Evolutionary conservation across 495 filamentous ascomycete genomes (phyloP).

Genomic region (Trichoderma gamsii): DNA sequence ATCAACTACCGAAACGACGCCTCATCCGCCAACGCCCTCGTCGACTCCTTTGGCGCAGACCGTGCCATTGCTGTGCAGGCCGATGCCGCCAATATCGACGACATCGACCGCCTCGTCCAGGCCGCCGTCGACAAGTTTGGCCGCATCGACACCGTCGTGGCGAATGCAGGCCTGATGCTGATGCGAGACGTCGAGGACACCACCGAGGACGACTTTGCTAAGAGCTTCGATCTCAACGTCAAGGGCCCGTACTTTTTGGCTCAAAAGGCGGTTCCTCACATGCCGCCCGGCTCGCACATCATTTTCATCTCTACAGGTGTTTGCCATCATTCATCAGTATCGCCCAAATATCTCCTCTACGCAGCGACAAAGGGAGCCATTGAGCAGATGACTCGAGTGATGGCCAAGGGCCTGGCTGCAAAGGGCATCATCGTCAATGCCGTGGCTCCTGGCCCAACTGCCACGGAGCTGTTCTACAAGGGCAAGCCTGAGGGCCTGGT

Average conservation of each 20-base stretch:
- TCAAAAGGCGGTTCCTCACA: constrained; percentile 57
- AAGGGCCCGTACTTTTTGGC: constrained; percentile 63
- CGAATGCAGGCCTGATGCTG: constrained; percentile 53
- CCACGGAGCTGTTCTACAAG: constrained; percentile 58
- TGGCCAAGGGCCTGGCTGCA: constrained; percentile 48
- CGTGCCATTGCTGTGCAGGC: constrained; percentile 55
- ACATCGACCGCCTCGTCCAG: constrained; percentile 56
- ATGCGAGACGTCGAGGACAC: constrained; percentile 51
- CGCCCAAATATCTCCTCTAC: constrained; percentile 57
- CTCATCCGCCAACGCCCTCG: constrained; percentile 48
- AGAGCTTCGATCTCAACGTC: constrained; percentile 52
- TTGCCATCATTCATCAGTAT: constrained; percentile 37
- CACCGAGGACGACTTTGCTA: constrained; percentile 56
- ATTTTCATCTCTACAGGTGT: constrained; percentile 57
- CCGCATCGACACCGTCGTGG: constrained; percentile 59
- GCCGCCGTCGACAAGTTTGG: constrained; percentile 57
- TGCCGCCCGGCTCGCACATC: constrained; percentile 50
- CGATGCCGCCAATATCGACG: constrained; percentile 52
- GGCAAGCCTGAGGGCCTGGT: constrained; percentile 57
- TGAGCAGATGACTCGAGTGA: constrained; percentile 50
- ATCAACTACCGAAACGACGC: constrained; percentile 56
- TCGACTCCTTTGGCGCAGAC: constrained; percentile 47
- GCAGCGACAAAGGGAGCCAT: constrained; percentile 58
- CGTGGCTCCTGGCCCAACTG: constrained; percentile 56
- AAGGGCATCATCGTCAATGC: constrained; percentile 61